These are phyloP conservation scores for Xylaria venustula DNA, from an alignment of 495 filamentous ascomycete genomes.

Conservation along the genomic window DNA sequence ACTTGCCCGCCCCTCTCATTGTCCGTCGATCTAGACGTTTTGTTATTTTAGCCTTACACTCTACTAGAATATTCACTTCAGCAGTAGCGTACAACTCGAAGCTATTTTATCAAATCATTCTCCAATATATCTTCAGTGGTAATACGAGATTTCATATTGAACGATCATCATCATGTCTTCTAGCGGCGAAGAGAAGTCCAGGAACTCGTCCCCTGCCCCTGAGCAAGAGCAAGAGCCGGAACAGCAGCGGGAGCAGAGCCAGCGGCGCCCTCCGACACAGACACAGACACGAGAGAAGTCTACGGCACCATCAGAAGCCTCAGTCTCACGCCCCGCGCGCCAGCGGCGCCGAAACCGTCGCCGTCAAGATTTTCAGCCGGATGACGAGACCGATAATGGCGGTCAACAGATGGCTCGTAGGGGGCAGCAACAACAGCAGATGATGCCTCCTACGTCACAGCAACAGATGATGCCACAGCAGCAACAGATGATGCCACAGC, in stretches of 20 bases:
- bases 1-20: not conserved
- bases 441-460: slow-evolving; percentile 8
- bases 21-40: not conserved
- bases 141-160: not conserved
- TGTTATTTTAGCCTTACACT: not conserved
- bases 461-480: slow-evolving; percentile 50
- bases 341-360: slow-evolving; percentile 13
- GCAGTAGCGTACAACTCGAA: too few species aligned
- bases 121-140: not conserved
- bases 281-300: slow-evolving; percentile 6
- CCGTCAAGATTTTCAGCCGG: slow-evolving; percentile 5
- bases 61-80: too few species aligned
- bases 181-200: slow-evolving; percentile 6
- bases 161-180: slow-evolving; percentile 6
- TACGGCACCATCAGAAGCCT: not conserved
- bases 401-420: slow-evolving; percentile 3
- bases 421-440: slow-evolving; percentile 4
- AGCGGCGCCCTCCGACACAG: slow-evolving; percentile 2
- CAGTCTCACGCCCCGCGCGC: slow-evolving; percentile 10
- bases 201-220: slow-evolving; percentile 10
- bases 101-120: not conserved
- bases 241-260: not conserved
- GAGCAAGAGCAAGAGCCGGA: slow-evolving; percentile 4
- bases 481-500: slow-evolving; percentile 49
- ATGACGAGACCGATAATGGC: slow-evolving; percentile 5